These are phyloP conservation scores for Pichia paraexigua DNA, from an alignment of 805 yeast species.

Conservation along the genomic window DNA sequence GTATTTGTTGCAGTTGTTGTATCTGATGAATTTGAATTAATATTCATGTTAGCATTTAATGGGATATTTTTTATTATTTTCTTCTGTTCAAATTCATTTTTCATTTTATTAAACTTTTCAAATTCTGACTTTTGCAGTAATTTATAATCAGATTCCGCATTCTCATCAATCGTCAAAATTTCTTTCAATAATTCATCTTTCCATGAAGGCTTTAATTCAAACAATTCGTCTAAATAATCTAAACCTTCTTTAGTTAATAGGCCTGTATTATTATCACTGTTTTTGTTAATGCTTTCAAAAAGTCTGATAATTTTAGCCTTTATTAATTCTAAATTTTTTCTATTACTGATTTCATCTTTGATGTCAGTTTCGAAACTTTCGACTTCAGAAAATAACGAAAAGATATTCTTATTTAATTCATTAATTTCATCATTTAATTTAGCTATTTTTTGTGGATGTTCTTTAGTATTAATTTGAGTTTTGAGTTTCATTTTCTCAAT, in stretches of 20 bases:
- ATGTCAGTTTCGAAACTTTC: constrained; percentile 28
- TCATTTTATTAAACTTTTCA: constrained; percentile 21
- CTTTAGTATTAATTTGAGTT: constrained; percentile 17
- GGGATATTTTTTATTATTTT: constrained; percentile 5
- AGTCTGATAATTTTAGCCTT: constrained; percentile 19
- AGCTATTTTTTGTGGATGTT: constrained; percentile 16
- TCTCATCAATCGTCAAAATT: constrained; percentile 25
- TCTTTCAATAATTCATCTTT: constrained; percentile 24
- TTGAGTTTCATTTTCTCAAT: constrained; percentile 28
- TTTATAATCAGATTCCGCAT: constrained; percentile 33
- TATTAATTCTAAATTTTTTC: constrained; percentile 21
- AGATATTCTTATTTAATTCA: constrained; percentile 22
- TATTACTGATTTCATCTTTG: constrained; percentile 20
- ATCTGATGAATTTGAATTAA: constrained; percentile 7
- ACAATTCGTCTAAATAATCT: constrained; percentile 16
- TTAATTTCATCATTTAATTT: constrained; percentile 18
- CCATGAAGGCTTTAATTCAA: constrained; percentile 26
- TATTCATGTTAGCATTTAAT: constrained; percentile 24
- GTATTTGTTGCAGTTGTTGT: constrained; percentile 15
- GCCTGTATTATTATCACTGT: constrained; percentile 25
- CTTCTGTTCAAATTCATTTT: constrained; percentile 17
- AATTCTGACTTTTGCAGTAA: constrained; percentile 32
- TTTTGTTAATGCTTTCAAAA: constrained; percentile 17
- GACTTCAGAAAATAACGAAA: constrained; percentile 21
- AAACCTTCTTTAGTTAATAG: constrained; percentile 23